Percentiles rank a stretch among this genome's conserved stretches.
These are phyloP conservation scores for Auricularia auricula-judae DNA, from an alignment of 768 basidiomycete genomes.

Conservation along the genomic window DNA sequence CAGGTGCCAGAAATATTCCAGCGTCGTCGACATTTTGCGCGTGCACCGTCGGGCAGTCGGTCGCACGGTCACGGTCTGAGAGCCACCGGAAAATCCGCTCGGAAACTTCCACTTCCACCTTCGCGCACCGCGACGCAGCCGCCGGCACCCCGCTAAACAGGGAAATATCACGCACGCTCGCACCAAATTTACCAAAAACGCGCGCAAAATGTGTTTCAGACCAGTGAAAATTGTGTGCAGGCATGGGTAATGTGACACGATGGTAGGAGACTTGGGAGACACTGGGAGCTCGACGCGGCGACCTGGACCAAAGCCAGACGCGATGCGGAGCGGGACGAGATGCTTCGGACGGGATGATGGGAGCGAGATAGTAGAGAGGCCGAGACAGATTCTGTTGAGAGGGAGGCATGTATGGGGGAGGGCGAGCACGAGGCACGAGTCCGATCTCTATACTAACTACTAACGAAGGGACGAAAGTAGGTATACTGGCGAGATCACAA, in stretches of 20 bases:
- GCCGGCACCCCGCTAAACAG: too few species aligned
- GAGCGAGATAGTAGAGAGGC: background rate
- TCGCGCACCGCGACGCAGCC: too few species aligned
- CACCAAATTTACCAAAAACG: too few species aligned
- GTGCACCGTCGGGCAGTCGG: background rate
- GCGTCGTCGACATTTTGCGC: constrained; percentile 62
- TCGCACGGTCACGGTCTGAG: background rate
- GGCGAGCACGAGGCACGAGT: background rate
- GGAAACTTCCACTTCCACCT: too few species aligned
- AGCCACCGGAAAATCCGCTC: background rate
- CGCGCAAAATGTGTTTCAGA: background rate
- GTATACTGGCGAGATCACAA: background rate
- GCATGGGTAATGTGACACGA: background rate
- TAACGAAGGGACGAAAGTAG: background rate
- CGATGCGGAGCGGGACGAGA: background rate
- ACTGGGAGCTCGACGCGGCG: background rate
- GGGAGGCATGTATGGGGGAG: background rate
- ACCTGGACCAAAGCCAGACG: background rate
- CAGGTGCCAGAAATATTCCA: constrained; percentile 90
- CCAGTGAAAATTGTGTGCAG: background rate
- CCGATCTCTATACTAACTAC: background rate
- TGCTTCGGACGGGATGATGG: background rate
- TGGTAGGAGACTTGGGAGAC: background rate
- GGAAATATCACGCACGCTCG: too few species aligned
- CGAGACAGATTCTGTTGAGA: background rate